A percentile compares a stretch with the other conserved stretches of the same genome.
Conservation (phyloP, 345 rosid species). For the Gossypioides kirkii region DNA sequence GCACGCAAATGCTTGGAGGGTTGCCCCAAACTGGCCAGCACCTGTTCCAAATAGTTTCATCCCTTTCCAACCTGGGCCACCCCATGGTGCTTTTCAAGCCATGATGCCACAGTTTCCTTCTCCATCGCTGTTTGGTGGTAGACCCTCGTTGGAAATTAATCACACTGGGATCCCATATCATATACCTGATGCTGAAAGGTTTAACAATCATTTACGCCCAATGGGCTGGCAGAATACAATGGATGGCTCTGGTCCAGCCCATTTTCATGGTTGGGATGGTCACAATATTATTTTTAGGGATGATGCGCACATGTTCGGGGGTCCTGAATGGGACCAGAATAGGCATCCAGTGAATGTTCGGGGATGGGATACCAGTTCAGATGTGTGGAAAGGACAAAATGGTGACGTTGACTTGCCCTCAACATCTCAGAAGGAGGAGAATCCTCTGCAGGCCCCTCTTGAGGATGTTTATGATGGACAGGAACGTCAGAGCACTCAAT, state of each 20-base stretch:
- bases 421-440: slow-evolving; percentile 54
- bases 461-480: slow-evolving; percentile 47
- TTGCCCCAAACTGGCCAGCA: slow-evolving; percentile 74
- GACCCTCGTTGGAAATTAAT: slow-evolving; percentile 78
- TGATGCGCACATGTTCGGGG: slow-evolving; percentile 63
- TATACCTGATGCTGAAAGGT: slow-evolving; percentile 77
- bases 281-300: slow-evolving; percentile 70
- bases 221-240: slow-evolving; percentile 92
- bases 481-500: slow-evolving; percentile 32
- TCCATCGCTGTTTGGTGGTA: slow-evolving; percentile 65
- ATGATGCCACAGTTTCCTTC: slow-evolving; percentile 81
- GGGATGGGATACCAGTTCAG: slow-evolving; percentile 77
- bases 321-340: slow-evolving; percentile 78
- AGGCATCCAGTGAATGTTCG: slow-evolving; percentile 56
- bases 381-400: slow-evolving; percentile 76
- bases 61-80: slow-evolving; percentile 84
- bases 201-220: slow-evolving; percentile 75
- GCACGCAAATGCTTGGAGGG: slow-evolving; percentile 86
- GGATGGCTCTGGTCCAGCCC: slow-evolving; percentile 73
- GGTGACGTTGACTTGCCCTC: slow-evolving; percentile 58
- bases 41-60: slow-evolving; percentile 77
- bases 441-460: slow-evolving; percentile 38
- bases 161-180: slow-evolving; percentile 79
- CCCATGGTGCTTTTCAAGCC: slow-evolving; percentile 69
- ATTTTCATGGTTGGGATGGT: slow-evolving; percentile 91